These are phyloP conservation scores for Ceriops zippeliana DNA, from an alignment of 345 rosid species.

Conservation along the genomic window DNA sequence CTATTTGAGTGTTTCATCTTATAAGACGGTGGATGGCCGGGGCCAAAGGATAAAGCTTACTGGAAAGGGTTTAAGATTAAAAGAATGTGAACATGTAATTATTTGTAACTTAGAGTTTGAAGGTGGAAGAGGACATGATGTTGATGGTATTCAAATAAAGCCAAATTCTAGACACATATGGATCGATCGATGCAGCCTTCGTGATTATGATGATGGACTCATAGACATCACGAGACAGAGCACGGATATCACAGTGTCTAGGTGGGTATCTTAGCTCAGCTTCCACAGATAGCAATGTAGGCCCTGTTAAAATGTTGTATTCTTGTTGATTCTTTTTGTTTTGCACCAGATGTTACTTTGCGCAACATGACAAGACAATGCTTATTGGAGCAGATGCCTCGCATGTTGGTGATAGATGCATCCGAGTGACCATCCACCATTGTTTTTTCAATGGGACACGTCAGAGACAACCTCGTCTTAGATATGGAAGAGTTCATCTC, in stretches of 20 bases:
- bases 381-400: slow-evolving; percentile 89
- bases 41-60: slow-evolving; percentile 80
- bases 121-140: slow-evolving; percentile 83
- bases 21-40: slow-evolving; percentile 92
- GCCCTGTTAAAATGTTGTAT: neutral
- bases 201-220: slow-evolving; percentile 81
- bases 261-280: slow-evolving; percentile 33
- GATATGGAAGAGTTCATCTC: slow-evolving; percentile 80
- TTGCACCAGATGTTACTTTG: slow-evolving; percentile 69
- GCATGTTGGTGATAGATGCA: slow-evolving; percentile 70
- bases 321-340: slow-evolving; percentile 12
- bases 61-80: slow-evolving; percentile 80
- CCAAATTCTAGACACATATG: slow-evolving; percentile 84
- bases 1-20: slow-evolving; percentile 66
- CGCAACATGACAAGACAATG: slow-evolving; percentile 78
- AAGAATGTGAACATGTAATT: slow-evolving; percentile 80
- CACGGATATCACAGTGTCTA: slow-evolving; percentile 86
- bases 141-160: slow-evolving; percentile 88
- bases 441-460: slow-evolving; percentile 88
- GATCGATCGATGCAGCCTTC: slow-evolving; percentile 90
- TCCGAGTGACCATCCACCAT: slow-evolving; percentile 92
- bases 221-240: slow-evolving; percentile 96
- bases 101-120: slow-evolving; percentile 84
- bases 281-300: neutral
- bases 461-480: slow-evolving; percentile 91